A percentile compares a stretch with the other conserved stretches of the same genome.
phyloP scores from a whole-genome alignment of 2,329 filamentous ascomycete species.

The Aureobasidium sp. region DNA sequence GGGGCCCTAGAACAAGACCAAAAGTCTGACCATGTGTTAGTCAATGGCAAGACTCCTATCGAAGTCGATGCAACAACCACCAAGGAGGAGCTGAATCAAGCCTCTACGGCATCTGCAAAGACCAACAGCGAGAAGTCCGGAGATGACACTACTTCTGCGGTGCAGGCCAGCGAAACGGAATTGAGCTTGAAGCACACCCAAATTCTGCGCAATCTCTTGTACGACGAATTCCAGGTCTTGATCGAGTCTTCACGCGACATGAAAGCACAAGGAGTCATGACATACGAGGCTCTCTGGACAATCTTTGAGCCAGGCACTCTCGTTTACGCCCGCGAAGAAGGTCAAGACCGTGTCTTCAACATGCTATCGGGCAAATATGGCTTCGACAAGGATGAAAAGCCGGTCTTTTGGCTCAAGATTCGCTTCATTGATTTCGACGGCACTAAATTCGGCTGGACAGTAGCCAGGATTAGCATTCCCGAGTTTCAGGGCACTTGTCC shows the following conservation, averaged over 20 bases:
- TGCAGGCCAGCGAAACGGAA: neutral
- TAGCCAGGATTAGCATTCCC: conserved; percentile 21
- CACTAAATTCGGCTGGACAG: conserved; percentile 27
- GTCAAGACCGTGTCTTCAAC: conserved; percentile 29
- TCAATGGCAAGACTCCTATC: neutral
- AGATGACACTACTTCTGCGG: neutral
- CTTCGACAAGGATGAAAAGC: conserved; percentile 25
- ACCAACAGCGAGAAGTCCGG: neutral
- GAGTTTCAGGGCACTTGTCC: conserved; percentile 32
- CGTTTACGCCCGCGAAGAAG: conserved; percentile 28
- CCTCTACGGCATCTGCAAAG: neutral
- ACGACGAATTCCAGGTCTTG: conserved; percentile 32
- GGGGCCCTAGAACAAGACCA: neutral
- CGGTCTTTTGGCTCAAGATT: conserved; percentile 29
- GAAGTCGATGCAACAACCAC: neutral
- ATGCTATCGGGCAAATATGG: conserved; percentile 22
- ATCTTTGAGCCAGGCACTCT: conserved; percentile 25
- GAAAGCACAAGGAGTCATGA: conserved; percentile 26
- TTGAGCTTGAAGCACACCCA: conserved; percentile 28
- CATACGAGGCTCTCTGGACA: conserved; percentile 27
- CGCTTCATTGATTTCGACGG: conserved; percentile 29
- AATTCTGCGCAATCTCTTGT: conserved; percentile 30
- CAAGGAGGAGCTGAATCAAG: neutral
- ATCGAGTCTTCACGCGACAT: conserved; percentile 33
- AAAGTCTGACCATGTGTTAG: neutral